Conservation (phyloP, 345 rosid genomes). For the Eucalyptus rudis region DNA sequence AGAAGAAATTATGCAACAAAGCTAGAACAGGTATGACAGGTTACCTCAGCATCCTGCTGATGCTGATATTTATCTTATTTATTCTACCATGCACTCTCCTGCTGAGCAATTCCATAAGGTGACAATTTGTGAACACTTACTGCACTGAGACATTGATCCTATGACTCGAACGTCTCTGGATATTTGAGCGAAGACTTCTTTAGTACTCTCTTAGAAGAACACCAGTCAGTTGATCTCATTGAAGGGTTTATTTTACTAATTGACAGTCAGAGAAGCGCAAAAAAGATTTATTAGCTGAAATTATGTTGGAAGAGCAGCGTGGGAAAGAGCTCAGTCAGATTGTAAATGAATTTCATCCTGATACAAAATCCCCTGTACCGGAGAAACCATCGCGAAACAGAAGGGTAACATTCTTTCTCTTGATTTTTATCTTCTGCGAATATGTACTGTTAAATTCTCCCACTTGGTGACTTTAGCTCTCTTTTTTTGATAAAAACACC, state of each 20-base stretch:
- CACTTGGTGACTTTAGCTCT: background rate
- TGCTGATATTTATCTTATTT: background rate
- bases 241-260: background rate
- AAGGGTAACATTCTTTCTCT: slow-evolving; percentile 26
- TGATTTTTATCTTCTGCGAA: background rate
- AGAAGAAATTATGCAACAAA: slow-evolving; percentile 40
- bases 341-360: slow-evolving; percentile 51
- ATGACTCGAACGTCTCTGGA: background rate
- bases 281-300: slow-evolving; percentile 51
- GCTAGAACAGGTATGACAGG: slow-evolving; percentile 40
- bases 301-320: slow-evolving; percentile 54
- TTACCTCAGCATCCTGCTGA: background rate
- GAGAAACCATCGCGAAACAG: slow-evolving; percentile 31
- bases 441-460: background rate
- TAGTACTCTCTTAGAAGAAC: background rate
- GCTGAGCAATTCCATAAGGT: background rate
- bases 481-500: background rate
- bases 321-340: slow-evolving; percentile 50
- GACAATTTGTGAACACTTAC: background rate
- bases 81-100: background rate
- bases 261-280: slow-evolving; percentile 82
- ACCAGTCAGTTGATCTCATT: background rate
- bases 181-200: background rate
- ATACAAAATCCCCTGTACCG: slow-evolving; percentile 12
- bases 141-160: background rate